A percentile compares a stretch with the other conserved stretches of the same genome.
phyloP scores from a whole-genome alignment of 2,329 filamentous ascomycete genomes.

The Diaporthe citrichinensis region DNA sequence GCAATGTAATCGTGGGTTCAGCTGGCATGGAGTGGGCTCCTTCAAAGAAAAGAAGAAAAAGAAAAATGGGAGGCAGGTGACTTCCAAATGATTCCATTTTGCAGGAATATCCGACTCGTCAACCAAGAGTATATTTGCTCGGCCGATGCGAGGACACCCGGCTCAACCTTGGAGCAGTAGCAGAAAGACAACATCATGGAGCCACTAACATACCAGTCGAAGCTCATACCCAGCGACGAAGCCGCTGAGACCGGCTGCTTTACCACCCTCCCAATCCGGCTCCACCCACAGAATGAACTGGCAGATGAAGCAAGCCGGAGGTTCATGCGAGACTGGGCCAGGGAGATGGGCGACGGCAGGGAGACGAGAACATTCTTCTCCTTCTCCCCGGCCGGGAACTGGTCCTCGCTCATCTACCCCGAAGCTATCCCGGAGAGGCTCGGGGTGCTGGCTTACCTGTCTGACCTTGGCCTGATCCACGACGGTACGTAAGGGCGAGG shows the following conservation, averaged over 20 bases:
- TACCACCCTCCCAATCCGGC: constrained; percentile 1
- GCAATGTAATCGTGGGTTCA: background rate
- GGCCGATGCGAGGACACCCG: background rate
- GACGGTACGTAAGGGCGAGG: background rate
- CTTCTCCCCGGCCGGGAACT: constrained; percentile 1
- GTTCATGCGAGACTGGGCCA: background rate
- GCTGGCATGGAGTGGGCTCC: background rate
- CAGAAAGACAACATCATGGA: background rate
- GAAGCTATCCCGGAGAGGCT: constrained; percentile 1
- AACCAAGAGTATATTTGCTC: background rate
- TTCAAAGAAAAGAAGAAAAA: background rate
- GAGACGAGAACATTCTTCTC: background rate
- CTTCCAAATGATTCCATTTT: background rate
- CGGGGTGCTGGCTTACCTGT: background rate
- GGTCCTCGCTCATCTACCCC: constrained; percentile 1
- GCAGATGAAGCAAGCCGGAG: background rate
- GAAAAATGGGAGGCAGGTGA: background rate
- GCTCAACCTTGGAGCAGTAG: background rate
- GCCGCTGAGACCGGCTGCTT: constrained; percentile 11
- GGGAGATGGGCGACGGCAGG: background rate
- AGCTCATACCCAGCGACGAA: background rate
- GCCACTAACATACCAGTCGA: background rate
- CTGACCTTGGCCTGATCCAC: background rate
- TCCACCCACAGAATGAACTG: background rate
- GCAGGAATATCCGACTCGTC: background rate